phyloP scores from a whole-genome alignment of 331 rosid species.

The Malus hybrid region DNA sequence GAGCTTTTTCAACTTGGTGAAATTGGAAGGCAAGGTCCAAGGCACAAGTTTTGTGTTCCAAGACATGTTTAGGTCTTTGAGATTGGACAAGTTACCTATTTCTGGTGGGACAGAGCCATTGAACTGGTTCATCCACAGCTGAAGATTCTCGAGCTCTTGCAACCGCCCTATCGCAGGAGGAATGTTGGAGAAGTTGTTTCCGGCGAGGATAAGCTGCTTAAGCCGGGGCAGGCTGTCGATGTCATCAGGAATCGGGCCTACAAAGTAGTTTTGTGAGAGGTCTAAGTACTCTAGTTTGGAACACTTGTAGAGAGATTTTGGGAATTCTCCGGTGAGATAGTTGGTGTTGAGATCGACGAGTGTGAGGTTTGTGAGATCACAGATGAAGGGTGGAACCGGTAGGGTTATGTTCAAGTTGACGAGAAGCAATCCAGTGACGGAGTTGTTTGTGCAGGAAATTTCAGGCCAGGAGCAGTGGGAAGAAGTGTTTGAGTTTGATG shows the following conservation, averaged over 20 bases:
- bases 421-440: conserved; percentile 38
- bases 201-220: conserved; percentile 37
- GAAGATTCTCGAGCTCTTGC: conserved; percentile 32
- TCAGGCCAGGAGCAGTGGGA: conserved; percentile 59
- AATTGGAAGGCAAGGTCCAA: conserved; percentile 32
- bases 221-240: conserved; percentile 36
- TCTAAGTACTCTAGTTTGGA: conserved; percentile 44
- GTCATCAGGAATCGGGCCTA: conserved; percentile 49
- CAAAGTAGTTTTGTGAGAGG: conserved; percentile 48
- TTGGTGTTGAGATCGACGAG: conserved; percentile 33
- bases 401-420: not conserved
- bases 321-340: conserved; percentile 44
- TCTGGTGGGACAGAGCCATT: conserved; percentile 51
- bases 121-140: conserved; percentile 11
- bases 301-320: conserved; percentile 46
- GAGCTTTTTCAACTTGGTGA: conserved; percentile 48
- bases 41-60: conserved; percentile 7
- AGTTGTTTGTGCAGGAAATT: conserved; percentile 39
- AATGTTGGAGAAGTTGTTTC: conserved; percentile 42
- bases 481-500: conserved; percentile 22
- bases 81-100: conserved; percentile 56
- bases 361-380: conserved; percentile 63
- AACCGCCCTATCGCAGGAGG: conserved; percentile 48
- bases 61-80: conserved; percentile 33
- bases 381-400: conserved; percentile 53